Evolutionary conservation across 805 yeast species (phyloP).

Genomic region (Wickerhamomyces sydowiorum): DNA sequence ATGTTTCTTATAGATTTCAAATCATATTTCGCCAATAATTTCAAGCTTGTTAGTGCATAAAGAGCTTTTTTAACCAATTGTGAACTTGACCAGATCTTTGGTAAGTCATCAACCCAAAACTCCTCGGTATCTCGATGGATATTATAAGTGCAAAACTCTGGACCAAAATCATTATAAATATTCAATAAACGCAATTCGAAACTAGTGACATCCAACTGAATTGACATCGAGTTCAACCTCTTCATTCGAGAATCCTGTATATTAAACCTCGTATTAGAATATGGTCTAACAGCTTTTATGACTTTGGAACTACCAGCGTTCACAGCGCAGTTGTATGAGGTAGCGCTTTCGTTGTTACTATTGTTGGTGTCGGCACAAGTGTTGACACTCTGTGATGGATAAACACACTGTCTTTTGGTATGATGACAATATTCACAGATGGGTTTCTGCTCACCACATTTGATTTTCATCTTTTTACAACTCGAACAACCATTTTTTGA

Average conservation of each 20-base stretch:
- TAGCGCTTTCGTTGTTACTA: too few relatives aligned
- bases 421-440: slow-evolving; percentile 31
- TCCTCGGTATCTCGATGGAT: not conserved
- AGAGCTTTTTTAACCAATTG: not conserved
- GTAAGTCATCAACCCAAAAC: not conserved
- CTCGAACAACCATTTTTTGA: slow-evolving; percentile 29
- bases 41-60: not conserved
- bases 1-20: not conserved
- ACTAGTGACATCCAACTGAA: not conserved
- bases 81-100: not conserved
- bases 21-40: not conserved
- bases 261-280: too few relatives aligned
- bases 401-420: not conserved
- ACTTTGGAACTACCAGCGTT: too few relatives aligned
- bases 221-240: too few relatives aligned
- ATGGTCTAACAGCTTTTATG: too few relatives aligned
- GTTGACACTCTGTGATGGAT: too few relatives aligned
- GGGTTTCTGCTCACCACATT: slow-evolving; percentile 38
- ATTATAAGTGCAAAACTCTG: not conserved
- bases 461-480: slow-evolving; percentile 36
- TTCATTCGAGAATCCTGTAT: too few relatives aligned
- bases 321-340: too few relatives aligned
- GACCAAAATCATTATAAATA: not conserved
- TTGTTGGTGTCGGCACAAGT: too few relatives aligned
- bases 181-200: not conserved